Evolutionary conservation across 208 protist species (phyloP).

Genomic region (Zelonia costaricensis): DNA sequence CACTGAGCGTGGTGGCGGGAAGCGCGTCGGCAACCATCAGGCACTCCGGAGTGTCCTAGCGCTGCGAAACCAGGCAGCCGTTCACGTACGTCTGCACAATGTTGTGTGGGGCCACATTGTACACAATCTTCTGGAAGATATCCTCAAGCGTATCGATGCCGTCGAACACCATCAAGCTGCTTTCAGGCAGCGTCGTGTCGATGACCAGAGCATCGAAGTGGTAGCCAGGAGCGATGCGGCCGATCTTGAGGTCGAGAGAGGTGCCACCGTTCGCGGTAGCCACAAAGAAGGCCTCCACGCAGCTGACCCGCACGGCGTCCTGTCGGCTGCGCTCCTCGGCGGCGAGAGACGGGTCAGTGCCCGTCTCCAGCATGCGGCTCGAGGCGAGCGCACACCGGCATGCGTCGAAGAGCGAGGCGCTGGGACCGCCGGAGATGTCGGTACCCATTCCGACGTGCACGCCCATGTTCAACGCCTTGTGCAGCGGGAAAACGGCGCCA

Average conservation of each 20-base stretch:
- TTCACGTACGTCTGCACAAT: slow-evolving; percentile 65
- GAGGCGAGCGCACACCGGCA: slow-evolving; percentile 78
- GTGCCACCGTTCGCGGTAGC: slow-evolving; percentile 89
- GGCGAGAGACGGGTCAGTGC: slow-evolving; percentile 36
- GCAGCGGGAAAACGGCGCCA: slow-evolving; percentile 72
- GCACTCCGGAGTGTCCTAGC: not conserved
- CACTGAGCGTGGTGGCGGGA: too few species aligned
- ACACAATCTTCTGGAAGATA: slow-evolving; percentile 82
- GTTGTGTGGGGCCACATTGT: slow-evolving; percentile 59
- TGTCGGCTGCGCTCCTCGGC: slow-evolving; percentile 31
- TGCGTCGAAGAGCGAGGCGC: slow-evolving; percentile 81
- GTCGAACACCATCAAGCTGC: slow-evolving; percentile 60
- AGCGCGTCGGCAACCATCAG: not conserved
- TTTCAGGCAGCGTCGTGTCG: slow-evolving; percentile 51
- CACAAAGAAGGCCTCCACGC: slow-evolving; percentile 83
- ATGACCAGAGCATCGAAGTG: slow-evolving; percentile 89
- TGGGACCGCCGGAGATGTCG: slow-evolving; percentile 92
- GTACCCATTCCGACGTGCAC: slow-evolving; percentile 94
- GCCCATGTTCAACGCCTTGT: slow-evolving; percentile 55
- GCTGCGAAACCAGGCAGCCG: slow-evolving; percentile 56
- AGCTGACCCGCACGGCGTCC: slow-evolving; percentile 30
- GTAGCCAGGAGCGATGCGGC: slow-evolving; percentile 84
- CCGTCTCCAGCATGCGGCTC: slow-evolving; percentile 60
- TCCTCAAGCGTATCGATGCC: slow-evolving; percentile 57
- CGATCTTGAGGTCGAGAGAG: slow-evolving; percentile 87